Percentiles rank a stretch among this genome's conserved stretches.
Evolutionary conservation across 768 basidiomycete genomes (phyloP).

Genomic region (Lactarius vividus): DNA sequence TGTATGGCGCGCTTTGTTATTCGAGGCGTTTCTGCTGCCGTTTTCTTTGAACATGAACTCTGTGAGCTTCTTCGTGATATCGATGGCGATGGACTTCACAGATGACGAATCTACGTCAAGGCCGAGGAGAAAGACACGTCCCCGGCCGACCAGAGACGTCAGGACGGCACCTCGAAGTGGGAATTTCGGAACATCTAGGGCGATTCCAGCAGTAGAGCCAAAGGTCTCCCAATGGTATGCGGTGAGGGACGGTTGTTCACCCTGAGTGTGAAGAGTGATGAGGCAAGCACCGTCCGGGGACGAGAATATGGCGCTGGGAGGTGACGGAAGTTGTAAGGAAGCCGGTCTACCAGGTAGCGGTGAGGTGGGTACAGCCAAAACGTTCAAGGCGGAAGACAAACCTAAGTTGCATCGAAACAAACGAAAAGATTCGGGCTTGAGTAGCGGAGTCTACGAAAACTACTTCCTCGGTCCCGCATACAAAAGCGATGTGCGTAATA

Average conservation of each 20-base stretch:
- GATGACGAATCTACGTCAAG: conserved; percentile 36
- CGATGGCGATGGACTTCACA: conserved; percentile 45
- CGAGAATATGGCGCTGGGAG: conserved; percentile 41
- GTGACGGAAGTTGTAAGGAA: conserved; percentile 38
- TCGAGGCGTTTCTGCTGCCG: conserved; percentile 30
- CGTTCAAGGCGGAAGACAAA: conserved; percentile 28
- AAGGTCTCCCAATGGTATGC: conserved; percentile 59
- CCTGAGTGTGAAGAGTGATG: conserved; percentile 35
- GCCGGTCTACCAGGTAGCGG: conserved; percentile 41
- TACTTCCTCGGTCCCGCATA: conserved; percentile 51
- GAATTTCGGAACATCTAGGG: conserved; percentile 35
- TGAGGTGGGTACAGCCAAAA: background rate
- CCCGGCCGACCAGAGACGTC: conserved; percentile 47
- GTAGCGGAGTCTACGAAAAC: conserved; percentile 45
- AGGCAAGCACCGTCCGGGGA: conserved; percentile 58
- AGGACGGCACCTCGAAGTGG: conserved; percentile 32
- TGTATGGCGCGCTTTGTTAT: conserved; percentile 28
- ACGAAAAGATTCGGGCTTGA: conserved; percentile 51
- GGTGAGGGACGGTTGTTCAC: conserved; percentile 29
- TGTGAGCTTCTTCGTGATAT: conserved; percentile 54
- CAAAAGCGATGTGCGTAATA: conserved; percentile 44
- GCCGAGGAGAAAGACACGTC: conserved; percentile 42
- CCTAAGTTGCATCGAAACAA: conserved; percentile 54
- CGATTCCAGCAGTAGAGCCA: conserved; percentile 48
- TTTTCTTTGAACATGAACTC: conserved; percentile 55